A percentile compares a stretch with the other conserved stretches of the same genome.
Evolutionary conservation across 192 early-diverging fungal species (phyloP).

Genomic region (Umbelopsis sp.): DNA sequence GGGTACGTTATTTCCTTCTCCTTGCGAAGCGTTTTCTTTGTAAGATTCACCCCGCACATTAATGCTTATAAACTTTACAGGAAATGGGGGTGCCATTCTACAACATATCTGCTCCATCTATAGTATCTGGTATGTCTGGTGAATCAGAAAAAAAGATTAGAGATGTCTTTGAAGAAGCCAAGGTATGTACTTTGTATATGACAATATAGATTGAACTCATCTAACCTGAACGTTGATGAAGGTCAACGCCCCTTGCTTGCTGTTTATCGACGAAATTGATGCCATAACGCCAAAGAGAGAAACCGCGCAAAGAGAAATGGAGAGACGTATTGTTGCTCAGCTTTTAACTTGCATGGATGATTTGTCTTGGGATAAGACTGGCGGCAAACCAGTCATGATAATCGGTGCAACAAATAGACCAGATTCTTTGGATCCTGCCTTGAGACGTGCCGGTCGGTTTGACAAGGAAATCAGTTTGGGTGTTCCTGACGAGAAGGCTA

Average conservation of each 20-base stretch:
- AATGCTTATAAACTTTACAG: slow-evolving; percentile 30
- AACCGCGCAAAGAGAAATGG: slow-evolving; percentile 97
- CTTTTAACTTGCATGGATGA: slow-evolving; percentile 98
- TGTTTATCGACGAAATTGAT: slow-evolving; percentile 99
- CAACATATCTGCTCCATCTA: slow-evolving; percentile 91
- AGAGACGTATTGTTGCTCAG: slow-evolving; percentile 98
- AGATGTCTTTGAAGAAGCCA: slow-evolving; percentile 97
- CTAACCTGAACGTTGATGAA: neutral
- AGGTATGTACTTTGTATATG: slow-evolving; percentile 36
- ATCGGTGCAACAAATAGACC: slow-evolving; percentile 93
- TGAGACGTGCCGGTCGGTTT: slow-evolving; percentile 85
- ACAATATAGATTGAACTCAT: neutral
- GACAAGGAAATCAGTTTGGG: slow-evolving; percentile 86
- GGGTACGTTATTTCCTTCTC: slow-evolving; percentile 46
- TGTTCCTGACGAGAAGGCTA: slow-evolving; percentile 88
- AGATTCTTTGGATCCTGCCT: slow-evolving; percentile 81
- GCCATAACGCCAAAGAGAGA: slow-evolving; percentile 99
- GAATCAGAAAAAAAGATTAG: slow-evolving; percentile 98
- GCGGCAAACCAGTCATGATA: slow-evolving; percentile 84
- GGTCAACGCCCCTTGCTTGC: slow-evolving; percentile 55
- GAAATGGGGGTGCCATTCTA: slow-evolving; percentile 90
- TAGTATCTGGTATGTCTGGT: slow-evolving; percentile 97
- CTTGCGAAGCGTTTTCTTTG: neutral
- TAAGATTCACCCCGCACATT: neutral
- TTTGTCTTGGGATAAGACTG: slow-evolving; percentile 86